Evolutionary conservation across 805 yeast genomes (phyloP).

Genomic region (Lipomyces sp.): DNA sequence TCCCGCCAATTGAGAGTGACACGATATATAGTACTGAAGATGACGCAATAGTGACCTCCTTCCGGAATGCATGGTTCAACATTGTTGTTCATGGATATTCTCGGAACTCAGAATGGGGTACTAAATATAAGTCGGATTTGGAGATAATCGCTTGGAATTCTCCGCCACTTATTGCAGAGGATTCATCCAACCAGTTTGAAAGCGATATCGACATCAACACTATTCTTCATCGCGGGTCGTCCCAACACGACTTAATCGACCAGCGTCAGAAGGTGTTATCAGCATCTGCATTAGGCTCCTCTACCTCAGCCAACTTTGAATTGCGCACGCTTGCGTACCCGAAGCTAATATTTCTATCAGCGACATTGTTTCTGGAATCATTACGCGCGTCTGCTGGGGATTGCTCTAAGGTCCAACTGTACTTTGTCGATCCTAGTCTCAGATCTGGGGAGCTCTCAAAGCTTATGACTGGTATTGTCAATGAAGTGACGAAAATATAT

Average conservation of each 20-base stretch:
- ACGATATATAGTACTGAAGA: slow-evolving; percentile 45
- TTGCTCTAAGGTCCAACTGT: slow-evolving; percentile 70
- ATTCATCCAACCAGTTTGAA: slow-evolving; percentile 78
- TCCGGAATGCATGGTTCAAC: slow-evolving; percentile 92
- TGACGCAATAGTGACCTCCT: slow-evolving; percentile 53
- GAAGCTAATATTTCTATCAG: slow-evolving; percentile 81
- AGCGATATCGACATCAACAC: slow-evolving; percentile 90
- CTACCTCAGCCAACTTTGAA: slow-evolving; percentile 49
- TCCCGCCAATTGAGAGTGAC: slow-evolving; percentile 38
- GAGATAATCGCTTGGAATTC: slow-evolving; percentile 76
- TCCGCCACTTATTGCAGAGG: slow-evolving; percentile 82
- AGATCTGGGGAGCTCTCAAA: slow-evolving; percentile 65
- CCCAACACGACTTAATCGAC: slow-evolving; percentile 71
- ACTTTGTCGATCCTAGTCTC: slow-evolving; percentile 84
- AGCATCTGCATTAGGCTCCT: slow-evolving; percentile 42
- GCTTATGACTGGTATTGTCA: slow-evolving; percentile 63
- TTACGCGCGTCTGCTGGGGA: slow-evolving; percentile 76
- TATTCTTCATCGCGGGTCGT: slow-evolving; percentile 82
- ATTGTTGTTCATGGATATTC: slow-evolving; percentile 86
- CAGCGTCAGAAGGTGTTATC: slow-evolving; percentile 60
- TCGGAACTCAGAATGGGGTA: slow-evolving; percentile 53
- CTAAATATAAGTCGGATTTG: slow-evolving; percentile 48
- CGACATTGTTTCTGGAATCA: slow-evolving; percentile 74
- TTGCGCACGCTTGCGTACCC: slow-evolving; percentile 60
- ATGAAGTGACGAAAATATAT: slow-evolving; percentile 44